These are phyloP conservation scores for Anethum foeniculum DNA, from an alignment of 140 eudicot genomes.

Conservation along the genomic window DNA sequence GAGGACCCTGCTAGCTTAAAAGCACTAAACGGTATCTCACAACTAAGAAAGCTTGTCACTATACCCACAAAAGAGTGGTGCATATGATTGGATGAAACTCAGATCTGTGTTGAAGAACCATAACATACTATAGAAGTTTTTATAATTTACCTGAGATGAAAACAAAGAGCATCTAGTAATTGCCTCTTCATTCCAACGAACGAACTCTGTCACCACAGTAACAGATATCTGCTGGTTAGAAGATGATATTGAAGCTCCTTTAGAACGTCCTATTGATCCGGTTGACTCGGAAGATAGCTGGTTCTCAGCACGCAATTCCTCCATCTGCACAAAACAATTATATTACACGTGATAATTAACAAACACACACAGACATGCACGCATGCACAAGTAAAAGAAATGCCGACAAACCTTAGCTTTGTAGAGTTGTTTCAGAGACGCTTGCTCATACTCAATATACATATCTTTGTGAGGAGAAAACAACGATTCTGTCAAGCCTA, in stretches of 20 bases:
- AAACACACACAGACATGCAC: not conserved
- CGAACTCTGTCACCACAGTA: slow-evolving; percentile 97
- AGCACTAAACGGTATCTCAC: not conserved
- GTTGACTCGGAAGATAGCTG: slow-evolving; percentile 68
- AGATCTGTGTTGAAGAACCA: not conserved
- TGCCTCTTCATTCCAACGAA: slow-evolving; percentile 99
- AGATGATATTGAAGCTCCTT: slow-evolving; percentile 84
- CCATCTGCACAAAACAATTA: slow-evolving; percentile 47
- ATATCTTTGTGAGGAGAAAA: slow-evolving; percentile 86
- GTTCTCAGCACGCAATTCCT: slow-evolving; percentile 82
- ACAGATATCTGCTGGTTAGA: slow-evolving; percentile 93
- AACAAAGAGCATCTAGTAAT: slow-evolving; percentile 79
- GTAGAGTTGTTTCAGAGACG: slow-evolving; percentile 84
- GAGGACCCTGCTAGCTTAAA: not conserved
- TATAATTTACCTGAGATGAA: slow-evolving; percentile 62
- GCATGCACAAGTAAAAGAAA: not conserved
- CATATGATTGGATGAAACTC: not conserved
- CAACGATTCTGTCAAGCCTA: slow-evolving; percentile 93
- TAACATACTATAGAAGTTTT: not conserved
- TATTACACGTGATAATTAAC: not conserved
- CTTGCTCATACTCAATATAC: slow-evolving; percentile 88
- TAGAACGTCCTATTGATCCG: slow-evolving; percentile 91
- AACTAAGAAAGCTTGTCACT: not conserved
- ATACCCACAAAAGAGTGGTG: not conserved
- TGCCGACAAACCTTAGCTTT: slow-evolving; percentile 64